phyloP scores from a whole-genome alignment of 192 early-diverging fungal species.

The Fimicolochytrium jonesii region DNA sequence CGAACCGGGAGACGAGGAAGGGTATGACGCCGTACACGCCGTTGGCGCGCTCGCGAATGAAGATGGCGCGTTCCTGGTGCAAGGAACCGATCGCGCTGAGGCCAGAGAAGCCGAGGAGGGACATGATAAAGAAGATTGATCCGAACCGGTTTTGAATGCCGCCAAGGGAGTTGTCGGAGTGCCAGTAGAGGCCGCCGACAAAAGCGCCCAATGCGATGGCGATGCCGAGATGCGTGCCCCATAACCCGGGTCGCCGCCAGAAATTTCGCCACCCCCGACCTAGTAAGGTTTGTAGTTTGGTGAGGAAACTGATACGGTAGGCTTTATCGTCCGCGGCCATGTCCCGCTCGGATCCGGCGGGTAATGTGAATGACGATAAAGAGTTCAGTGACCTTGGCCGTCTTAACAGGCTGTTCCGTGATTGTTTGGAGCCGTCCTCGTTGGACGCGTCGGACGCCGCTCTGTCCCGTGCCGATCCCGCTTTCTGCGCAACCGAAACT shows the following conservation, averaged over 20 bases:
- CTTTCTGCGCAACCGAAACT: too few relatives aligned
- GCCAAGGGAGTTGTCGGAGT: slow-evolving; percentile 47
- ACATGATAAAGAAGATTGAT: slow-evolving; percentile 63
- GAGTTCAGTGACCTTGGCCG: too few relatives aligned
- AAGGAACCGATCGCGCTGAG: slow-evolving; percentile 54
- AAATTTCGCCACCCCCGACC: slow-evolving; percentile 43
- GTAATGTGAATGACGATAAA: too few relatives aligned
- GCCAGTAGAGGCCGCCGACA: slow-evolving; percentile 65
- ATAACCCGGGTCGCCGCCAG: slow-evolving; percentile 37
- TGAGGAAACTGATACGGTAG: slow-evolving; percentile 51
- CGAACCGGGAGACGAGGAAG: slow-evolving; percentile 42
- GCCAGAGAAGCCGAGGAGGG: slow-evolving; percentile 65
- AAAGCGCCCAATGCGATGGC: slow-evolving; percentile 55
- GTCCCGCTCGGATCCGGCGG: too few relatives aligned
- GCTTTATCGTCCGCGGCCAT: too few relatives aligned
- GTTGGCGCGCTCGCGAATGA: slow-evolving; percentile 45
- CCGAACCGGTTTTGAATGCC: slow-evolving; percentile 77
- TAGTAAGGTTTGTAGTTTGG: slow-evolving; percentile 44
- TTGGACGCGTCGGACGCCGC: too few relatives aligned
- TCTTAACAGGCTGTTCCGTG: too few relatives aligned
- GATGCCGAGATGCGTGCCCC: slow-evolving; percentile 55
- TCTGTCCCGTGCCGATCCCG: too few relatives aligned
- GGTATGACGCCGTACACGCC: slow-evolving; percentile 44
- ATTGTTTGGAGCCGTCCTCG: too few relatives aligned
- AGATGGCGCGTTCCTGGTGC: slow-evolving; percentile 35